Conservation (phyloP, 2,329 filamentous ascomycete genomes). For the Alternaria ventricosa region DNA sequence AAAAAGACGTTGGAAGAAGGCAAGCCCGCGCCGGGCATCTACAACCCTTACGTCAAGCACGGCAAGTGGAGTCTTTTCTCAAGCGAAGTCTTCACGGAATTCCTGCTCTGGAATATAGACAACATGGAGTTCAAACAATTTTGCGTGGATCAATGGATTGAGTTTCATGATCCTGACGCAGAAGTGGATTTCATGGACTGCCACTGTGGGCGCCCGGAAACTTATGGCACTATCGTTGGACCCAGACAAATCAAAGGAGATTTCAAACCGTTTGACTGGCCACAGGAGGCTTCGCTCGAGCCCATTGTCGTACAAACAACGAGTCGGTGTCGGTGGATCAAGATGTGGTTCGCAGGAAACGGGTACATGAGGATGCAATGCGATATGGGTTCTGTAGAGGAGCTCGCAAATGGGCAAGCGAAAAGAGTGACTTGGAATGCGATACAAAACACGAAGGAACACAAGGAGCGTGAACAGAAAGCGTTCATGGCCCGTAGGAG, state of each 20-base stretch:
- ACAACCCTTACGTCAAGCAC: neutral
- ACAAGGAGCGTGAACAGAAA: neutral
- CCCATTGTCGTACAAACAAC: neutral
- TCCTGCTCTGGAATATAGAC: neutral
- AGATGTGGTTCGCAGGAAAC: neutral
- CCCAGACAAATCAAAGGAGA: neutral
- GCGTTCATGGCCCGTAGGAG: neutral
- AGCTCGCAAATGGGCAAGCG: neutral
- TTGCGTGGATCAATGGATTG: neutral
- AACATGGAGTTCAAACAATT: neutral
- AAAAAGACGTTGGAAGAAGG: neutral
- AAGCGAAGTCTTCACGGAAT: neutral
- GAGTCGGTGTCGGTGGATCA: neutral
- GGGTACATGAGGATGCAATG: neutral
- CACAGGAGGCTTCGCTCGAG: neutral
- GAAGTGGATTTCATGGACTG: neutral
- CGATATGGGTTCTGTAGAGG: neutral
- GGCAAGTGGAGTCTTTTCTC: neutral
- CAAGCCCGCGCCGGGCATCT: neutral
- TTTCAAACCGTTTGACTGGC: neutral
- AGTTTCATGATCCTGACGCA: neutral
- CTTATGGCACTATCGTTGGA: neutral
- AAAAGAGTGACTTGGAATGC: neutral
- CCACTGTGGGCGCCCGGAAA: neutral
- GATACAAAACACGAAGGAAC: neutral